Evolutionary conservation across 2,329 filamentous ascomycete genomes (phyloP).

Genomic region (Colletotrichum noveboracense): DNA sequence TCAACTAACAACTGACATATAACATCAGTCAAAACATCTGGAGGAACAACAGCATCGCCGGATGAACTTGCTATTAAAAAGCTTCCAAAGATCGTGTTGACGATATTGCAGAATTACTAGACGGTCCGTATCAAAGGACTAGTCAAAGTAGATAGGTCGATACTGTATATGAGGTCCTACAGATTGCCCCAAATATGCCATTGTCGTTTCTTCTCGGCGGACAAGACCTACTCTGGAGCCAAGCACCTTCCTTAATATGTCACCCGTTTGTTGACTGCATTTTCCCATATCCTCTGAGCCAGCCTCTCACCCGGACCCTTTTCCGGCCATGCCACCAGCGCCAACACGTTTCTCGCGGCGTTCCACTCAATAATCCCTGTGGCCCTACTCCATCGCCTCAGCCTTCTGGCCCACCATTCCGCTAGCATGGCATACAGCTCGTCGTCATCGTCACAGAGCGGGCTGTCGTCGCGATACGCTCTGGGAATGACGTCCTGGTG

Average conservation of each 20-base stretch:
- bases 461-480: background rate
- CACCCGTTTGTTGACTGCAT: background rate
- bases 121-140: too few species aligned
- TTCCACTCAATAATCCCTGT: background rate
- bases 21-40: too few species aligned
- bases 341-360: background rate
- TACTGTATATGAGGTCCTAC: background rate
- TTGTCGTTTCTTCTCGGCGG: background rate
- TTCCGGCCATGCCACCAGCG: background rate
- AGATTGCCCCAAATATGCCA: background rate
- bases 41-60: too few species aligned
- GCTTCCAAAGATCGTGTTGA: too few species aligned
- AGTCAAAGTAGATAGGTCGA: background rate
- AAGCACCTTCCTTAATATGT: background rate
- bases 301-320: background rate
- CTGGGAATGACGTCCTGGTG: background rate
- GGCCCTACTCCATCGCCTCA: background rate
- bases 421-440: background rate
- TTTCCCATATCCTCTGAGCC: background rate
- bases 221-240: background rate
- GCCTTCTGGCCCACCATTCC: background rate
- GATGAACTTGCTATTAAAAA: too few species aligned
- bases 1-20: too few species aligned
- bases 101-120: too few species aligned
- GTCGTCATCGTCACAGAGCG: background rate